These are phyloP conservation scores for Cyathus striatus DNA, from an alignment of 768 basidiomycete species.

Conservation along the genomic window DNA sequence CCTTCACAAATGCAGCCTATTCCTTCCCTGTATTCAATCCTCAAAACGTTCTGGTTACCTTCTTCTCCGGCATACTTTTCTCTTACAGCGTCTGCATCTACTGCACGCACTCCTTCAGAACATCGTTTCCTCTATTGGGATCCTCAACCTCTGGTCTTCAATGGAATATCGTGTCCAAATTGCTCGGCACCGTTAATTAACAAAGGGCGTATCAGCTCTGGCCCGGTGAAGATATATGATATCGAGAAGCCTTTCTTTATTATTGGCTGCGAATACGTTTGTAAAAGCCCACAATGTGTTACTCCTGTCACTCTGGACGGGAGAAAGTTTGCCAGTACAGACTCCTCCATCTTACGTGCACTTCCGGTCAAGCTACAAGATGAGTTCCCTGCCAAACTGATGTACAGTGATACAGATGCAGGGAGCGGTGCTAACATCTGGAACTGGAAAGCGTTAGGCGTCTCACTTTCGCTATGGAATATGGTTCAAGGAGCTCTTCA, in stretches of 20 bases:
- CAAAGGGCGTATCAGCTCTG: slow-evolving; percentile 66
- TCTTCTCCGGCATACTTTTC: slow-evolving; percentile 74
- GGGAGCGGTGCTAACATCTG: slow-evolving; percentile 59
- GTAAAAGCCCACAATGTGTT: slow-evolving; percentile 46
- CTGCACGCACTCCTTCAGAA: slow-evolving; percentile 63
- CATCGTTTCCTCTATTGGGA: slow-evolving; percentile 88
- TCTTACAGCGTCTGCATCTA: slow-evolving; percentile 67
- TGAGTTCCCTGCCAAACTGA: slow-evolving; percentile 66
- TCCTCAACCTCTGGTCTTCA: slow-evolving; percentile 76
- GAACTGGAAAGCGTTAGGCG: slow-evolving; percentile 76
- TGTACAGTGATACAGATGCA: slow-evolving; percentile 52
- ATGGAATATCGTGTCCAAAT: slow-evolving; percentile 70
- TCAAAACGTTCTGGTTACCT: slow-evolving; percentile 84
- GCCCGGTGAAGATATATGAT: slow-evolving; percentile 77
- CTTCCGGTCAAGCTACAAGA: slow-evolving; percentile 64
- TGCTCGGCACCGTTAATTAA: slow-evolving; percentile 60
- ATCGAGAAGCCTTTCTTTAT: slow-evolving; percentile 78
- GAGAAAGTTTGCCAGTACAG: slow-evolving; percentile 67
- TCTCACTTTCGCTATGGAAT: slow-evolving; percentile 69
- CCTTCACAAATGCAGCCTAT: slow-evolving; percentile 44
- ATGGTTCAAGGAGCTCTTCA: slow-evolving; percentile 58
- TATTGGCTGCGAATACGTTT: slow-evolving; percentile 80
- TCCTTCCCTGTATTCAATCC: slow-evolving; percentile 68
- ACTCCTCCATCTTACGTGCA: slow-evolving; percentile 64
- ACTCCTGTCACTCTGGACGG: slow-evolving; percentile 42